Evolutionary conservation across 2,329 filamentous ascomycete species (phyloP).

Genomic region (Aspergillus sp.): DNA sequence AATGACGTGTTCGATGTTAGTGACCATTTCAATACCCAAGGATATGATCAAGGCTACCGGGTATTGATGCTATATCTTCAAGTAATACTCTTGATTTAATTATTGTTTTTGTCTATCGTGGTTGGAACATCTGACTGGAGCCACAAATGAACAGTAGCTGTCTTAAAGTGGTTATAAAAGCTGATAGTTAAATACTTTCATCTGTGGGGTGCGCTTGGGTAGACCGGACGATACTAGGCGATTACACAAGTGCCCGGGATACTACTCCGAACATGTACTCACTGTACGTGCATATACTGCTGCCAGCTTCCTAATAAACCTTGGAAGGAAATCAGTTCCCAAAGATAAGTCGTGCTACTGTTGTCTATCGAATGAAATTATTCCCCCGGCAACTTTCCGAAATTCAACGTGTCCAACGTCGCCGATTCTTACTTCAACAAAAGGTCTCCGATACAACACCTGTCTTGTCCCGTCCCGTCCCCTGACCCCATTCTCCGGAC

Average conservation of each 20-base stretch:
- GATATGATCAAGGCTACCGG: too few species aligned
- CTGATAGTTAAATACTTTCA: background rate
- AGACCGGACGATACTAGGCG: background rate
- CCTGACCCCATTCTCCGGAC: conserved; percentile 1
- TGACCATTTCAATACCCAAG: too few species aligned
- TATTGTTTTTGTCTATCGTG: too few species aligned
- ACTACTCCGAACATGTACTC: conserved; percentile 1
- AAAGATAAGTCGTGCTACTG: background rate
- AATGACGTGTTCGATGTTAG: too few species aligned
- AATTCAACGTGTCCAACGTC: background rate
- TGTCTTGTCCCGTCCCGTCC: background rate
- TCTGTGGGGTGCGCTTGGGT: background rate
- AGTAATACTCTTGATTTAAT: too few species aligned
- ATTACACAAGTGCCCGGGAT: conserved; percentile 4
- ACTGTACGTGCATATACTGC: background rate
- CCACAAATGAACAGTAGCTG: background rate
- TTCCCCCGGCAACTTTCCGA: background rate
- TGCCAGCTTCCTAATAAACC: conserved; percentile 9
- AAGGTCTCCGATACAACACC: background rate
- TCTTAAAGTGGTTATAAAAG: background rate
- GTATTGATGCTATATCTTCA: too few species aligned
- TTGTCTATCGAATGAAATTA: background rate
- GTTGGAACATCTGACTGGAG: too few species aligned
- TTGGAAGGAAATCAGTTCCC: background rate
- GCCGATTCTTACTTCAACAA: background rate